Evolutionary conservation across 2,329 filamentous ascomycete species (phyloP).

Genomic region (Dactylellina haptotyla): DNA sequence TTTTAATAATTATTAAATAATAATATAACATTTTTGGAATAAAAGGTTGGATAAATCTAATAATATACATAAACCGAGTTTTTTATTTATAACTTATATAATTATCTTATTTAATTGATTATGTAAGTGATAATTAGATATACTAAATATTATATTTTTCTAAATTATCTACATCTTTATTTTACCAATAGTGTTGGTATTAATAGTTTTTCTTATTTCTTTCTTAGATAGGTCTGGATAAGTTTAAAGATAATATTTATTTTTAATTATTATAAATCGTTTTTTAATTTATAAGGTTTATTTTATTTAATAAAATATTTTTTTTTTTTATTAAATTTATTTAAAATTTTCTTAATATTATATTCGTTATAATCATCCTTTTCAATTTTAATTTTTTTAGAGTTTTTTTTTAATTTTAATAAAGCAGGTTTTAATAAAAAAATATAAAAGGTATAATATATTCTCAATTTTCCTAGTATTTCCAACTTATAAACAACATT

Average conservation of each 20-base stretch:
- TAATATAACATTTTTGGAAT: background rate
- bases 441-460: background rate
- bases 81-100: too few relatives aligned
- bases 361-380: background rate
- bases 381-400: background rate
- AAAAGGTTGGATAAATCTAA: too few relatives aligned
- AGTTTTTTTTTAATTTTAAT: background rate
- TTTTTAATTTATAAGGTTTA: background rate
- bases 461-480: background rate
- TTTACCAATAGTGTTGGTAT: too few relatives aligned
- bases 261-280: constrained; percentile 3
- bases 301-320: constrained; percentile 13
- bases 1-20: background rate
- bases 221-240: background rate
- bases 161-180: too few relatives aligned
- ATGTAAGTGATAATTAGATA: background rate
- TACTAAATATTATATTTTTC: background rate
- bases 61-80: background rate
- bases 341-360: background rate
- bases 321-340: constrained; percentile 22
- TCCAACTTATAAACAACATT: background rate
- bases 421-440: background rate
- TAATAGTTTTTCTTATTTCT: too few relatives aligned
- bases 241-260: background rate
- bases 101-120: background rate